Conservation (phyloP, 1,284 basidiomycete genomes). For the Austropuccinia psidii region DNA sequence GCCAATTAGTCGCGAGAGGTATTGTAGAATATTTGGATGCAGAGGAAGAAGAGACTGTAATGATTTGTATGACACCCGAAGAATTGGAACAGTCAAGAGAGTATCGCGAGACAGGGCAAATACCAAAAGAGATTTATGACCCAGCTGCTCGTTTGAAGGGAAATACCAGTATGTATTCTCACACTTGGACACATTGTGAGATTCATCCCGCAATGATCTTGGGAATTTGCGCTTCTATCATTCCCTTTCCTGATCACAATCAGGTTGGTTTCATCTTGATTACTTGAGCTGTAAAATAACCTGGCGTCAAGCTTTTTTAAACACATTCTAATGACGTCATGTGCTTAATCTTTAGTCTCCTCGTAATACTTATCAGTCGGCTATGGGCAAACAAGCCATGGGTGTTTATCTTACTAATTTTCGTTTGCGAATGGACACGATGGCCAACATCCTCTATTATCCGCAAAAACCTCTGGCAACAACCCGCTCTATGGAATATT, state of each 20-base stretch:
- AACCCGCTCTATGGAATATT: conserved; percentile 96
- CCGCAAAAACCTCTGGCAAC: conserved; percentile 98
- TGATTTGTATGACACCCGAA: conserved; percentile 98
- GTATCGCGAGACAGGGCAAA: conserved; percentile 53
- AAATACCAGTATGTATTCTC: conserved; percentile 57
- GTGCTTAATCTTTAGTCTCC: conserved; percentile 60
- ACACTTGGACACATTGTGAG: conserved; percentile 98
- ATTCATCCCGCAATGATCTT: conserved; percentile 99
- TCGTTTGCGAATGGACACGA: conserved; percentile 61
- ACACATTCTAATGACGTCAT: too few relatives aligned
- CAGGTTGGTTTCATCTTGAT: conserved; percentile 59
- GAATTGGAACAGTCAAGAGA: conserved; percentile 75
- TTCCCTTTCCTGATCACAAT: conserved; percentile 99
- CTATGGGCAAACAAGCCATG: conserved; percentile 99
- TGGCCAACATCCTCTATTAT: conserved; percentile 61
- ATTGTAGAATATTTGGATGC: conserved; percentile 93
- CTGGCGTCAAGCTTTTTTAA: too few relatives aligned
- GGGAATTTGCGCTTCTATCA: conserved; percentile 95
- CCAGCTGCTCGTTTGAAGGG: conserved; percentile 78
- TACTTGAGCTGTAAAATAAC: too few relatives aligned
- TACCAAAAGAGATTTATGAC: conserved; percentile 58
- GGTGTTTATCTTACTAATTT: conserved; percentile 97
- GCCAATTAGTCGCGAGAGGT: conserved; percentile 73
- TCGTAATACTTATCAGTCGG: conserved; percentile 98
- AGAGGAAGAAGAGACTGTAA: conserved; percentile 97